Base-by-base conservation (phyloP, 805 yeast species). In the Priceomyces melissophilus region DNA sequence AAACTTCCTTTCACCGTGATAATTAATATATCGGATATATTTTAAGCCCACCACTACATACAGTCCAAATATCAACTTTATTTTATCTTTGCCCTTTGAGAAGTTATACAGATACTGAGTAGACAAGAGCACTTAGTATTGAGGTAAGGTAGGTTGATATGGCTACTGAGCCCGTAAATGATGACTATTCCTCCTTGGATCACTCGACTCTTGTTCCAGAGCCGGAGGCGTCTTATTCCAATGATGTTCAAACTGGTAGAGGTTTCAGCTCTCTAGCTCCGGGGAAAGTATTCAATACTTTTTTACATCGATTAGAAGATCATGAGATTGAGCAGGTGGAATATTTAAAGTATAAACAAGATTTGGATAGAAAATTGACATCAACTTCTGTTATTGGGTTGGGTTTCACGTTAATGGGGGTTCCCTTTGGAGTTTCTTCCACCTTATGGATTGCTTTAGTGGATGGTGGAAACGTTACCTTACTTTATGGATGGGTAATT, bases 321-420 rank as follows among this genome's bases (percentile, higher is more conserved):
- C 74, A 76, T 41, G 75, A 65, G 45, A 58, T 63, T 2, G 84
- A 81, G 49, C 75, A 74, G 8, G 79, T 83, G 10, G 89, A 84
- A 47, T 84, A 81, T 51, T 83, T 85, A 67, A 78, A 78, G 41
- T 85, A 86, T 57, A 82, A 82, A 49, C 89, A 83, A 55, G 85
- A 81, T 35, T 64, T 86, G 44, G 79, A 78, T 44, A 71, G 87
- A 49, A 80, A 82, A 45, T 69, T 85, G 41, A 81, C 87, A 0
- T 81, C 83, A 9, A 67, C 79, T 1, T 82, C 90, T 0, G 78
- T 86, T 34, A 76, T 86, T 15, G 95, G 93, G 3, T 64, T 86
- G 16, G 91, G 93, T 0, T 84, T 86, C 56, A 80, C 89, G 1
- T 63, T 86, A 26, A 84, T 86, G 90, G 86, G 87, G 32, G 90